Evolutionary conservation across 805 yeast species (phyloP).

Genomic region (Naumovozyma castellii): DNA sequence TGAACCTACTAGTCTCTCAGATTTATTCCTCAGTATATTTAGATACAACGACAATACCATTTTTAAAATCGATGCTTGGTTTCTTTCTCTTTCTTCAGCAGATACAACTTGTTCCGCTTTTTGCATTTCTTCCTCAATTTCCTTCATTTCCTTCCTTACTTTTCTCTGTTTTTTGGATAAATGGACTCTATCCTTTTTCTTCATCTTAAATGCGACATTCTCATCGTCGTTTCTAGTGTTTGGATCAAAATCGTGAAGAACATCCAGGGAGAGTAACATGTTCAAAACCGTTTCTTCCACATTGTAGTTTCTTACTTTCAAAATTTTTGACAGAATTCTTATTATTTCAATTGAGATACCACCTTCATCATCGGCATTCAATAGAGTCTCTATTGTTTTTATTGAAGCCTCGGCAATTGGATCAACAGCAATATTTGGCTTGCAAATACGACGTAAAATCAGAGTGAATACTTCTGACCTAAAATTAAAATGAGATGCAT

Average conservation of each 20-base stretch:
- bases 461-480: slow-evolving; percentile 65
- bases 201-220: slow-evolving; percentile 40
- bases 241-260: slow-evolving; percentile 67
- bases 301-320: slow-evolving; percentile 63
- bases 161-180: slow-evolving; percentile 85
- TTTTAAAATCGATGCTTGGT: slow-evolving; percentile 77
- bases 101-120: slow-evolving; percentile 82
- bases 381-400: slow-evolving; percentile 55
- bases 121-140: slow-evolving; percentile 81
- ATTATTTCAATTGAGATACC: slow-evolving; percentile 68
- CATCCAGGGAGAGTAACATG: slow-evolving; percentile 55
- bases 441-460: slow-evolving; percentile 58
- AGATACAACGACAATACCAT: slow-evolving; percentile 63
- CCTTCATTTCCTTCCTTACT: slow-evolving; percentile 74
- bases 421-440: slow-evolving; percentile 39
- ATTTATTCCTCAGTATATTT: slow-evolving; percentile 58
- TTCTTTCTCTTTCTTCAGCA: slow-evolving; percentile 74
- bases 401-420: slow-evolving; percentile 50
- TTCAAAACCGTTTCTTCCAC: slow-evolving; percentile 79
- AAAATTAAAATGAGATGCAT: slow-evolving; percentile 72
- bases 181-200: slow-evolving; percentile 84
- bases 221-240: slow-evolving; percentile 41
- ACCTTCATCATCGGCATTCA: slow-evolving; percentile 76
- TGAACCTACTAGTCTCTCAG: slow-evolving; percentile 64
- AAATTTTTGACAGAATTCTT: slow-evolving; percentile 55